Conservation (phyloP, 202 grass and related monocot genomes). For the Tripidium arundinaceum region DNA sequence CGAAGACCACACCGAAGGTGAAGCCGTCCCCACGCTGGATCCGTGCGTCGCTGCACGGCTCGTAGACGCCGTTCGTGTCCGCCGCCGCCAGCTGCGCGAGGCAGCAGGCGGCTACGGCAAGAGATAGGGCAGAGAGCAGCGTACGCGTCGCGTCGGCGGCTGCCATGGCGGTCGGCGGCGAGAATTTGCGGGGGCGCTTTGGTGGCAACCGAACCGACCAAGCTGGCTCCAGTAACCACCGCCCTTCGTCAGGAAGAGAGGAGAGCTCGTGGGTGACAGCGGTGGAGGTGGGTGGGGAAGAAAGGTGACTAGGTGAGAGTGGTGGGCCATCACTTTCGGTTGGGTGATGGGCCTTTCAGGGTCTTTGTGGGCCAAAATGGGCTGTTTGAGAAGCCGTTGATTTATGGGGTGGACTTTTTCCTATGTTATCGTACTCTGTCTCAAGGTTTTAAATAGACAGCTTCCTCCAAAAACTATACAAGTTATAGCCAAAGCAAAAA, state of each 20-base stretch:
- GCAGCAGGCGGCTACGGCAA: neutral
- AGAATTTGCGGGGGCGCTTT: neutral
- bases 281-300: slow-evolving; percentile 6
- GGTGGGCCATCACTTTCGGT: slow-evolving; percentile 33
- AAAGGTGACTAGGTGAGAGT: neutral
- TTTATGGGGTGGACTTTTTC: neutral
- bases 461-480: no score
- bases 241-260: no score
- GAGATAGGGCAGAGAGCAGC: slow-evolving; percentile 5
- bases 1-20: slow-evolving; percentile 83
- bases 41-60: slow-evolving; percentile 71
- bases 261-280: slow-evolving; percentile 38
- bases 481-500: no score
- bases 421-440: no score
- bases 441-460: no score
- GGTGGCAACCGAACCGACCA: neutral
- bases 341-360: neutral
- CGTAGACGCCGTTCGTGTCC: slow-evolving; percentile 56
- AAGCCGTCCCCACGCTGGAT: slow-evolving; percentile 87
- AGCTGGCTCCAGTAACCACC: neutral
- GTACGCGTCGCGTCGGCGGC: neutral
- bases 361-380: neutral
- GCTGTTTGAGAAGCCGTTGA: neutral
- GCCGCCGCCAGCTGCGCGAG: slow-evolving; percentile 22
- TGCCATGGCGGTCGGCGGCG: slow-evolving; percentile 20